Base-by-base conservation (phyloP, 805 yeast genomes). In the Alloascoidea hylecoeti region DNA sequence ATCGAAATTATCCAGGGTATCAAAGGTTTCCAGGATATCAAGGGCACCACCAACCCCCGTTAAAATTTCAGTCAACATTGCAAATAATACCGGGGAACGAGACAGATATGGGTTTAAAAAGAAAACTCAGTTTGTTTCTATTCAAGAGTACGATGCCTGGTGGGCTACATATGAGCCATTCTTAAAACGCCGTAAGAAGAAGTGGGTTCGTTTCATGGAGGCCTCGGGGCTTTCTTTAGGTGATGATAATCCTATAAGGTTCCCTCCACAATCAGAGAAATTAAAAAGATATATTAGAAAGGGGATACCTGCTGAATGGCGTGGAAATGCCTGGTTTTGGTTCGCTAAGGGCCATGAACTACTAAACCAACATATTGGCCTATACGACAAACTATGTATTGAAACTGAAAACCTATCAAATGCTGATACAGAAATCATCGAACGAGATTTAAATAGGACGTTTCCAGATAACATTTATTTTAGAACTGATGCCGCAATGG, bases 261-360 rank as follows among this genome's bases (percentile, higher is more conserved):
- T 56, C 43, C 61, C 61, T 1, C 50, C 60, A 0, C 46, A 46
- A 18, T 78, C 86, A 2, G 88, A 78, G 41, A 84, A 80, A 46
- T 63, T 85, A 44, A 79, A 81, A 50, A 69, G 94, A 41, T 78
- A 83, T 49, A 73, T 92, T 9, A 69, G 96, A 40, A 82, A 82
- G 53, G 98, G 98, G 9, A 78, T 89, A 6, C 97, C 98, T 0
- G 88, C 95, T 0, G 96, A 85, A 52, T 89, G 96, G 96, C 64
- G 98, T 46, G 98, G 98, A 1, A 72, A 73, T 46, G 96, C 96
- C 0, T 89, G 98, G 98, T 89, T 92, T 67, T 78, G 75, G 62
- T 89, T 83, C 56, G 94, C 95, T 5, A 76, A 77, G 17, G 98
- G 97, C 2, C 68, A 75, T 39, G 92, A 82, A 38, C 44, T 47